Evolutionary conservation across 2,329 filamentous ascomycete genomes (phyloP).

Genomic region (Periglandula ipomoeae): DNA sequence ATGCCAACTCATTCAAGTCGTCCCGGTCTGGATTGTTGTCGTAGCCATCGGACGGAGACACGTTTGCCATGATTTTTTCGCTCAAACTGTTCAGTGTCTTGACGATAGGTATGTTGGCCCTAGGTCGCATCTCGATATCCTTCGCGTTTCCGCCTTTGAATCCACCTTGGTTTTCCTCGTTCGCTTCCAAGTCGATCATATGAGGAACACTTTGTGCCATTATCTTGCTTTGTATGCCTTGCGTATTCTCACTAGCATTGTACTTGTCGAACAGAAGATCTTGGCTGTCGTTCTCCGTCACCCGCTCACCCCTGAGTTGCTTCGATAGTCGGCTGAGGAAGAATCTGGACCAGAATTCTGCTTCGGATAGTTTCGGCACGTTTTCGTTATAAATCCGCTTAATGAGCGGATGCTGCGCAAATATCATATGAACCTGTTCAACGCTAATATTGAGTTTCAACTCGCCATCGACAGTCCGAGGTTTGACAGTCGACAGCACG

Average conservation of each 20-base stretch:
- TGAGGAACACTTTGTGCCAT: constrained; percentile 65
- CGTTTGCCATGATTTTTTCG: constrained; percentile 86
- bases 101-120: constrained; percentile 76
- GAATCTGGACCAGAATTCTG: constrained; percentile 87
- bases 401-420: constrained; percentile 85
- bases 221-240: constrained; percentile 41
- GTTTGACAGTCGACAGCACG: constrained; percentile 82
- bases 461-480: constrained; percentile 39
- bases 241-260: constrained; percentile 60
- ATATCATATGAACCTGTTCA: constrained; percentile 88
- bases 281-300: constrained; percentile 65
- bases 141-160: constrained; percentile 73
- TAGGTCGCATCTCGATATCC: constrained; percentile 81
- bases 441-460: constrained; percentile 77
- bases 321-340: constrained; percentile 87
- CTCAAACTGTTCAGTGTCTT: constrained; percentile 82
- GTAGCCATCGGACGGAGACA: constrained; percentile 66
- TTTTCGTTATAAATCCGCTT: constrained; percentile 88
- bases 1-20: constrained; percentile 62
- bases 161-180: constrained; percentile 89
- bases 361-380: constrained; percentile 70
- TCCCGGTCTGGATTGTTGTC: constrained; percentile 58
- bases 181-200: constrained; percentile 86
- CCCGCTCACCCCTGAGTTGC: constrained; percentile 81
- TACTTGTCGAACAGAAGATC: constrained; percentile 83